Evolutionary conservation across 345 rosid genomes (phyloP).

Genomic region (Eutrema yunnanense): DNA sequence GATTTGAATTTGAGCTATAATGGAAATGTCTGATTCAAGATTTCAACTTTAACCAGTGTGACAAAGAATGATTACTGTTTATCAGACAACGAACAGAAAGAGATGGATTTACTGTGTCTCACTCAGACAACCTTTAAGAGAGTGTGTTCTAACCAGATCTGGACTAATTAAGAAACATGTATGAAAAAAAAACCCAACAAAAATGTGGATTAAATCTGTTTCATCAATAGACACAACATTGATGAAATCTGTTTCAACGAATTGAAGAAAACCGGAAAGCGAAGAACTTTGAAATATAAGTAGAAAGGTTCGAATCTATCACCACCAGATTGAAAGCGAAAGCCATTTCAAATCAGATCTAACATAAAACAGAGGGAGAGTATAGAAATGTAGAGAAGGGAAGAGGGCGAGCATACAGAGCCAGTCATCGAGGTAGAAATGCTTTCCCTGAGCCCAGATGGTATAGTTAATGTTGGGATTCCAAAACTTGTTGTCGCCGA

Average conservation of each 20-base stretch:
- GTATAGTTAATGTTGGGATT: slow-evolving; percentile 67
- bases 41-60: slow-evolving; percentile 9
- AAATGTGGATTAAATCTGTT: background rate
- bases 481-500: slow-evolving; percentile 69
- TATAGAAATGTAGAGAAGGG: background rate
- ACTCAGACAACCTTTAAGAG: background rate
- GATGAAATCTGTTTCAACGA: background rate
- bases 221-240: background rate
- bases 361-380: background rate
- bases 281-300: background rate
- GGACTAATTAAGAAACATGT: slow-evolving; percentile 9
- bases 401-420: slow-evolving; percentile 54
- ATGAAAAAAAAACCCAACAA: background rate
- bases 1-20: background rate
- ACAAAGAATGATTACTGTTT: background rate
- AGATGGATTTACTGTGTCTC: background rate
- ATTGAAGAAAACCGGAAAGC: background rate
- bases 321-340: background rate
- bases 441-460: slow-evolving; percentile 70
- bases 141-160: slow-evolving; percentile 14
- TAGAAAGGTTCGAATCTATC: background rate
- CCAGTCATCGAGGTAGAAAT: slow-evolving; percentile 91
- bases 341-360: slow-evolving; percentile 11
- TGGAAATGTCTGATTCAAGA: slow-evolving; percentile 1
- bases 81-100: slow-evolving; percentile 4